Conservation (phyloP, 345 rosid genomes). For the Stellera chamaejasme region DNA sequence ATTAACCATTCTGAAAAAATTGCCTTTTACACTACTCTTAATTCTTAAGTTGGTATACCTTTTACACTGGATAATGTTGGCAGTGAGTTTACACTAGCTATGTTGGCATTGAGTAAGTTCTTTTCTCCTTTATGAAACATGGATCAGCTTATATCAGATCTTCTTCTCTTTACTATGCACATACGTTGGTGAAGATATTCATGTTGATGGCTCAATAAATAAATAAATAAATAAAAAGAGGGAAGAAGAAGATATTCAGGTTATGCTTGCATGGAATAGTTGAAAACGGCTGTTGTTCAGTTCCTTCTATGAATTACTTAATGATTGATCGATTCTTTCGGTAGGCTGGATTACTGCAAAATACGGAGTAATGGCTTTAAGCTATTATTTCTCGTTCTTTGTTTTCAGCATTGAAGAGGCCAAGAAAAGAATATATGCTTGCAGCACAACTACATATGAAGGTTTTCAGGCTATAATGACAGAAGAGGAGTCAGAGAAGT, state of each 20-base stretch:
- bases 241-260: neutral
- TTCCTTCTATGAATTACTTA: neutral
- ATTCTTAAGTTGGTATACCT: too few relatives aligned
- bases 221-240: too few relatives aligned
- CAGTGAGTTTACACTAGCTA: too few relatives aligned
- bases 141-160: too few relatives aligned
- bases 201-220: too few relatives aligned
- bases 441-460: slow-evolving; percentile 89
- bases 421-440: slow-evolving; percentile 74
- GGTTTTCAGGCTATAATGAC: slow-evolving; percentile 96
- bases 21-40: too few relatives aligned
- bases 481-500: slow-evolving; percentile 75
- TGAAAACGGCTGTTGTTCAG: neutral
- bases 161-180: neutral
- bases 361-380: neutral
- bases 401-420: slow-evolving; percentile 77
- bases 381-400: slow-evolving; percentile 8
- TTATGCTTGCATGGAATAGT: neutral
- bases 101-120: too few relatives aligned
- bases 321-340: neutral
- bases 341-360: neutral
- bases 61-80: too few relatives aligned
- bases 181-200: neutral
- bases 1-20: too few relatives aligned
- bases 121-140: too few relatives aligned